phyloP scores from a whole-genome alignment of 768 basidiomycete species.

The Mycena maculata region DNA sequence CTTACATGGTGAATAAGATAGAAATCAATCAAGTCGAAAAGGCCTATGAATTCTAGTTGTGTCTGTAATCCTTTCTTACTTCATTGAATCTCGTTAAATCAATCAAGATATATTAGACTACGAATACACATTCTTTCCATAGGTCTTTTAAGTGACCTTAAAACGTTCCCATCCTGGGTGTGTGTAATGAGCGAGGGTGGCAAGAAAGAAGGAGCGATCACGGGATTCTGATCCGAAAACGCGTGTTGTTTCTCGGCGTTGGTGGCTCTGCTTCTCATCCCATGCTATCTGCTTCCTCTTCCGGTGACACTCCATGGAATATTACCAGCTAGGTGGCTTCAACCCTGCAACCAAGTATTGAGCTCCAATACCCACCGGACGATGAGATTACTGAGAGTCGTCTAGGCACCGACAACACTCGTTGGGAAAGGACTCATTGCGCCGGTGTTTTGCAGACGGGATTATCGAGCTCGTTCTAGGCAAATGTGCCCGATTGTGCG shows the following conservation, averaged over 20 bases:
- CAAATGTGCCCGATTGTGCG: neutral
- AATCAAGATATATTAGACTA: too few relatives aligned
- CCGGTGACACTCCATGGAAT: constrained; percentile 5
- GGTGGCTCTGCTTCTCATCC: neutral
- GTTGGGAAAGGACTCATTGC: constrained; percentile 3
- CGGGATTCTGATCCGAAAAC: neutral
- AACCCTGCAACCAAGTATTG: constrained; percentile 13
- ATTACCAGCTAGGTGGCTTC: constrained; percentile 35
- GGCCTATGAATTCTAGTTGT: too few relatives aligned
- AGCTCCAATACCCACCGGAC: neutral
- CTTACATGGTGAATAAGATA: too few relatives aligned
- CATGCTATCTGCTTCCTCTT: neutral
- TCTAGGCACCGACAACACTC: neutral
- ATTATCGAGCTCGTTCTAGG: constrained; percentile 25
- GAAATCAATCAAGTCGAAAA: too few relatives aligned
- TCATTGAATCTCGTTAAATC: too few relatives aligned
- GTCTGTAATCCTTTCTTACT: too few relatives aligned
- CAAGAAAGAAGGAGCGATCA: constrained; percentile 2
- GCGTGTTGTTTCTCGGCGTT: neutral
- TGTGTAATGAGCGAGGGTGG: too few relatives aligned
- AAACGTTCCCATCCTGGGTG: too few relatives aligned
- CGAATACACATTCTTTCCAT: too few relatives aligned
- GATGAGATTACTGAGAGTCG: neutral
- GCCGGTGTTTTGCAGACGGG: neutral
- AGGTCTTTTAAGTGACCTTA: too few relatives aligned